Percentiles rank a stretch among this genome's conserved stretches.
Evolutionary conservation across 805 yeast species (phyloP).

Genomic region (Saccharomycopsis guyanensis): DNA sequence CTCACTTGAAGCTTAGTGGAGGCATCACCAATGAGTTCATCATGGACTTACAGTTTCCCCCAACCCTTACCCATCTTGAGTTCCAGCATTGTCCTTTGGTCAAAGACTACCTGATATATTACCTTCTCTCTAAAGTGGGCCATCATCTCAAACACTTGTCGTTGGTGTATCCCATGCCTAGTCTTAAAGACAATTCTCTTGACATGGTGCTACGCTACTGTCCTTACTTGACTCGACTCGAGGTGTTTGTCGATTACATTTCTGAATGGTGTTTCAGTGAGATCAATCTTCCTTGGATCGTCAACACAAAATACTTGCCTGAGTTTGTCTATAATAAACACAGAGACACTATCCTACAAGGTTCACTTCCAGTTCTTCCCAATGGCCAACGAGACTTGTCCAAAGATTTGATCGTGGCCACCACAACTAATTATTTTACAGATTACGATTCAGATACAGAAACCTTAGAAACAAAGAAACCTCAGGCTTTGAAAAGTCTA

Average conservation of each 20-base stretch:
- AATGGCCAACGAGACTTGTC: not conserved
- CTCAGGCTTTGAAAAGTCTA: slow-evolving; percentile 4
- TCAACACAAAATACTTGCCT: slow-evolving; percentile 19
- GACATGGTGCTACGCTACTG: slow-evolving; percentile 71
- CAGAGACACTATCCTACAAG: not conserved
- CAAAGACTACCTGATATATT: slow-evolving; percentile 55
- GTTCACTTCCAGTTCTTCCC: not conserved
- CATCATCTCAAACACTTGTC: slow-evolving; percentile 51
- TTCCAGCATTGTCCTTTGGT: slow-evolving; percentile 84
- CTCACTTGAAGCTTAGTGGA: slow-evolving; percentile 74
- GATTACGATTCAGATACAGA: not conserved
- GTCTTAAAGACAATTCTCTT: slow-evolving; percentile 56
- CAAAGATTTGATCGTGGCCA: slow-evolving; percentile 14
- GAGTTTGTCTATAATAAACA: not conserved
- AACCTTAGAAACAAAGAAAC: not conserved
- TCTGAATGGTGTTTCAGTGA: slow-evolving; percentile 44
- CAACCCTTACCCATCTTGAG: slow-evolving; percentile 60
- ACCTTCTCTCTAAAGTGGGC: slow-evolving; percentile 59
- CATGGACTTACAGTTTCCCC: slow-evolving; percentile 61
- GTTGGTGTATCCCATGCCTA: slow-evolving; percentile 86
- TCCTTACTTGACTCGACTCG: slow-evolving; percentile 57
- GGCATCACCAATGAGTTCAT: slow-evolving; percentile 83
- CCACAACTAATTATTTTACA: slow-evolving; percentile 14
- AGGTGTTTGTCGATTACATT: slow-evolving; percentile 73
- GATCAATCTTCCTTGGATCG: slow-evolving; percentile 23